These are phyloP conservation scores for Apiospora rasikravindrae DNA, from an alignment of 2,329 filamentous ascomycete species.

Conservation along the genomic window DNA sequence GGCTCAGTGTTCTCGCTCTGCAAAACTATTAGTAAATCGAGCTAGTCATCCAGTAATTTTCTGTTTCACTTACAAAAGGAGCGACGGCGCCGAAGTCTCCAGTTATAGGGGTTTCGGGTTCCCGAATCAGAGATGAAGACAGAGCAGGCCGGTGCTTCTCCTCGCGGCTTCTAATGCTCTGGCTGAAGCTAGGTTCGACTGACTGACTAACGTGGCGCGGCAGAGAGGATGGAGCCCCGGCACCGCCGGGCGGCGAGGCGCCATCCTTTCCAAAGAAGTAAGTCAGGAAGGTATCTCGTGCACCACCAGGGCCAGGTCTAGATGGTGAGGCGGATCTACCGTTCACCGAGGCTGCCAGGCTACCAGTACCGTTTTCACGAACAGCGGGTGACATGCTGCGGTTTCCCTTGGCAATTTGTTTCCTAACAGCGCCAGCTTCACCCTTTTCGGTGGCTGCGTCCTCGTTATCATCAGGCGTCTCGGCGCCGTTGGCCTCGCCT, in stretches of 20 bases:
- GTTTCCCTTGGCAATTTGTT: slow-evolving; percentile 62
- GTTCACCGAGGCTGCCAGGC: slow-evolving; percentile 71
- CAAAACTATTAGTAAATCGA: slow-evolving; percentile 27
- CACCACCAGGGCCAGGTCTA: slow-evolving; percentile 65
- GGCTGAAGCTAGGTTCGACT: slow-evolving; percentile 80
- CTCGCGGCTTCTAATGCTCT: slow-evolving; percentile 78
- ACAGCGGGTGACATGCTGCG: slow-evolving; percentile 86
- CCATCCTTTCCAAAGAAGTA: slow-evolving; percentile 99
- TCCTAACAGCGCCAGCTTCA: slow-evolving; percentile 65
- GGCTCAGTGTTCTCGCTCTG: slow-evolving; percentile 73
- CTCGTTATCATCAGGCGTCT: slow-evolving; percentile 71
- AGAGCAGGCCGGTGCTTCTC: slow-evolving; percentile 61
- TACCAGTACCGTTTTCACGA: slow-evolving; percentile 73
- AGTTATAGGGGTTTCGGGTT: slow-evolving; percentile 45
- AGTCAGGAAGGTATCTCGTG: slow-evolving; percentile 91
- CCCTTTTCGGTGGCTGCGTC: slow-evolving; percentile 60
- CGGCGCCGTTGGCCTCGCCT: slow-evolving; percentile 74
- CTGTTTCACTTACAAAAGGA: slow-evolving; percentile 64
- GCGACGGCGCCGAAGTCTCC: slow-evolving; percentile 50
- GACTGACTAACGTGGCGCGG: slow-evolving; percentile 77
- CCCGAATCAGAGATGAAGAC: slow-evolving; percentile 30
- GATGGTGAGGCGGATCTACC: slow-evolving; percentile 69
- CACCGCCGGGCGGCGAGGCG: slow-evolving; percentile 52
- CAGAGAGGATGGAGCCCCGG: slow-evolving; percentile 45
- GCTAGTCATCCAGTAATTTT: slow-evolving; percentile 16